phyloP scores from a whole-genome alignment of 1,139 yeast species.

The Hyphopichia khmerensis region DNA sequence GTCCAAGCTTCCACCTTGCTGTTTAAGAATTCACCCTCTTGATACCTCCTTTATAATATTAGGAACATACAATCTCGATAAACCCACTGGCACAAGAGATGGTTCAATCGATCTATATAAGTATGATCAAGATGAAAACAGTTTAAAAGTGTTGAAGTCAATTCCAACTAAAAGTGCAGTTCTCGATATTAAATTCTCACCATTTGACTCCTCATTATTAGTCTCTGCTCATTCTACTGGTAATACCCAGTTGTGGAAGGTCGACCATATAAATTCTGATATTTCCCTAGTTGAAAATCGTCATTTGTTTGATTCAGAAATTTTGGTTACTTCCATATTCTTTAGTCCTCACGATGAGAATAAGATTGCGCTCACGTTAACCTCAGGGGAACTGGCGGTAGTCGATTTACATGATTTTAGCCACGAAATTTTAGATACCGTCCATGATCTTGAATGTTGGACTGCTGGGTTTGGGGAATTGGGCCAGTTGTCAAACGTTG shows the following conservation, averaged over 20 bases:
- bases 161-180: constrained; percentile 60
- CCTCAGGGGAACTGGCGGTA: constrained; percentile 52
- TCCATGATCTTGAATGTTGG: constrained; percentile 86
- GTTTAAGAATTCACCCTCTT: constrained; percentile 58
- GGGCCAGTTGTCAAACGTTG: constrained; percentile 52
- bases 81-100: constrained; percentile 54
- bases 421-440: constrained; percentile 16
- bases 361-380: constrained; percentile 50
- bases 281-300: constrained; percentile 16
- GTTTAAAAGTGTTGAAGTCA: constrained; percentile 21
- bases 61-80: constrained; percentile 78
- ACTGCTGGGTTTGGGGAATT: constrained; percentile 70
- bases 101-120: constrained; percentile 74
- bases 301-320: constrained; percentile 46
- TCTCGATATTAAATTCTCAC: constrained; percentile 69
- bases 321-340: constrained; percentile 65
- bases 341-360: constrained; percentile 46
- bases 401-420: constrained; percentile 23
- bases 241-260: constrained; percentile 61
- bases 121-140: constrained; percentile 15
- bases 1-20: constrained; percentile 79
- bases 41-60: constrained; percentile 50
- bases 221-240: constrained; percentile 84
- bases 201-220: constrained; percentile 47
- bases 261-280: constrained; percentile 13